These are phyloP conservation scores for Penicillium lividum DNA, from an alignment of 495 filamentous ascomycete genomes.

Conservation along the genomic window DNA sequence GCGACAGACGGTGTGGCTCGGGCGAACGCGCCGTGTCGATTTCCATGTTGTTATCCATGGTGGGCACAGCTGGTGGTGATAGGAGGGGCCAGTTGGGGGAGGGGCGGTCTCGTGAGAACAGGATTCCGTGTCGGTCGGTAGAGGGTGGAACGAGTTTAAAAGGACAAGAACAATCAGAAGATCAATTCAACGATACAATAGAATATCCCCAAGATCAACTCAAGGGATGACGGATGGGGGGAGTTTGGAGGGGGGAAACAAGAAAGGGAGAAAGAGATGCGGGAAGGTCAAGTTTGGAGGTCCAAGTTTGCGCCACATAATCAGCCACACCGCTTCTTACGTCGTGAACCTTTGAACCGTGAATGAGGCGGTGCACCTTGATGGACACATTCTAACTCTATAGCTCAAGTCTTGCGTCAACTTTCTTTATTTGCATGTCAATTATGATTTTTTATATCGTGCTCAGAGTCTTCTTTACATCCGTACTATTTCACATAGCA, in stretches of 20 bases:
- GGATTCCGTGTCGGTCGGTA: slow-evolving; percentile 16
- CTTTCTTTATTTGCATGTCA: too few relatives aligned
- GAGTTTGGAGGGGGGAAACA: slow-evolving; percentile 16
- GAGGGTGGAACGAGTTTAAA: slow-evolving; percentile 9
- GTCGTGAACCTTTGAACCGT: slow-evolving; percentile 2
- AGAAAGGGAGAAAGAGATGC: slow-evolving; percentile 31
- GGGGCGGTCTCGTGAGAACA: slow-evolving; percentile 47
- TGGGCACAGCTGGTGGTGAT: slow-evolving; percentile 28
- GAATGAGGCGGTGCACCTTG: neutral
- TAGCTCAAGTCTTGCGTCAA: too few relatives aligned
- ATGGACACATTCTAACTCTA: too few relatives aligned
- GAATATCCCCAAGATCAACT: slow-evolving; percentile 23
- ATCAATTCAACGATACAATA: slow-evolving; percentile 19
- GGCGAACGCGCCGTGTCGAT: slow-evolving; percentile 77
- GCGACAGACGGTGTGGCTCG: slow-evolving; percentile 73
- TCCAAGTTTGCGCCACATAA: slow-evolving; percentile 30
- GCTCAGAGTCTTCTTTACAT: too few relatives aligned
- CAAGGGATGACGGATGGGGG: slow-evolving; percentile 26
- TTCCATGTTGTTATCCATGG: slow-evolving; percentile 99
- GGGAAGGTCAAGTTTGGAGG: slow-evolving; percentile 34
- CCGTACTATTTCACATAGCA: neutral
- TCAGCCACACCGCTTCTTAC: slow-evolving; percentile 26
- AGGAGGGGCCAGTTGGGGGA: slow-evolving; percentile 37
- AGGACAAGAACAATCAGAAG: slow-evolving; percentile 15
- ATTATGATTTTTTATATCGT: too few relatives aligned